These are phyloP conservation scores for Limnanthes douglasii DNA, from an alignment of 345 rosid genomes.

Conservation along the genomic window DNA sequence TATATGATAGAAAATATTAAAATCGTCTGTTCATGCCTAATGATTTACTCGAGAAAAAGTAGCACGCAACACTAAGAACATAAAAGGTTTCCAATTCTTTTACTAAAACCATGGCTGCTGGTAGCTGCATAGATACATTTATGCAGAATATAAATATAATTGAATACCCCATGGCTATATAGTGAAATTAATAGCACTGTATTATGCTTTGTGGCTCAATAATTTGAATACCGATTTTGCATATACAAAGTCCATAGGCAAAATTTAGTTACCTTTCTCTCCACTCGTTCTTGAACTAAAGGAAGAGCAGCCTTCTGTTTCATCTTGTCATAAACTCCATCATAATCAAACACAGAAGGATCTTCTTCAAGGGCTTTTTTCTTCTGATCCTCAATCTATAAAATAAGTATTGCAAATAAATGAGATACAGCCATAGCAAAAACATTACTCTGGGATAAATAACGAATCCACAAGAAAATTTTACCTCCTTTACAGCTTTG, in stretches of 20 bases:
- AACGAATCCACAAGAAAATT: background rate
- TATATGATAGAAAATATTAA: no score
- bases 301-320: conserved; percentile 44
- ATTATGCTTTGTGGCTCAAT: background rate
- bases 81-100: background rate
- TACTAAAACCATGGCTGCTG: background rate
- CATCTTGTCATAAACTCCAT: conserved; percentile 76
- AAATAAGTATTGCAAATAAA: background rate
- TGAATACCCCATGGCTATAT: background rate
- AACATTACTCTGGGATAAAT: no score
- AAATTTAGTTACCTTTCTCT: conserved; percentile 64
- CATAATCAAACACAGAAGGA: conserved; percentile 66
- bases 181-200: background rate
- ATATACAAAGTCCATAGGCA: background rate
- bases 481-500: conserved; percentile 58
- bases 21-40: no score
- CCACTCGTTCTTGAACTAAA: conserved; percentile 37
- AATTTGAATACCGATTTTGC: background rate
- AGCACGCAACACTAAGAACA: no score
- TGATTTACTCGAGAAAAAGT: no score
- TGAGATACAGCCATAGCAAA: background rate
- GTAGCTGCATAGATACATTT: background rate
- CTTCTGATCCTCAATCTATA: conserved; percentile 77
- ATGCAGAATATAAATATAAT: background rate
- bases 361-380: conserved; percentile 80